Conservation (phyloP, 164 flowering plant species). For the Malania oleifera region DNA sequence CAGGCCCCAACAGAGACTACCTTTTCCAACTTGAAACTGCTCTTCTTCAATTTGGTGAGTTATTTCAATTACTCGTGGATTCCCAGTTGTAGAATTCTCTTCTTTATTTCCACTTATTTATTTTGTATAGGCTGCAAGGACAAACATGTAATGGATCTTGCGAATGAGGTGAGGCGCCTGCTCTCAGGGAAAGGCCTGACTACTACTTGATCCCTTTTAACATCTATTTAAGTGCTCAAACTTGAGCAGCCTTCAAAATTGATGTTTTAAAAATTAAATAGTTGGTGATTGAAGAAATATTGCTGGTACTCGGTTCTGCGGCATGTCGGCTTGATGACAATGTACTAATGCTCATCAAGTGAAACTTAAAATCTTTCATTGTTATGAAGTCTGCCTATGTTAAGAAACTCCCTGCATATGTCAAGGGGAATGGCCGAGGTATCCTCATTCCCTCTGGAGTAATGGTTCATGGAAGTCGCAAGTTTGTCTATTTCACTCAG, state of each 20-base stretch:
- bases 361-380: too few relatives aligned
- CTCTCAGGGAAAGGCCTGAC: constrained; percentile 29
- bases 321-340: too few relatives aligned
- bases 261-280: not conserved
- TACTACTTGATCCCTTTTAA: not conserved
- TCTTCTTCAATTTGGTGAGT: constrained; percentile 57
- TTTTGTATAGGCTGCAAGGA: constrained; percentile 58
- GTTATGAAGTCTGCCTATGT: too few relatives aligned
- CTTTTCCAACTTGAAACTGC: constrained; percentile 80
- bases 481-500: too few relatives aligned
- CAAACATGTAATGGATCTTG: constrained; percentile 73
- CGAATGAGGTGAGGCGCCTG: constrained; percentile 55
- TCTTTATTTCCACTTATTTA: not conserved
- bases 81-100: not conserved
- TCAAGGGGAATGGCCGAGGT: too few relatives aligned
- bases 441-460: too few relatives aligned
- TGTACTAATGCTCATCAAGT: too few relatives aligned
- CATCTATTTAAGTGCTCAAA: not conserved
- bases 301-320: too few relatives aligned
- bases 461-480: too few relatives aligned
- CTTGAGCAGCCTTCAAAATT: not conserved
- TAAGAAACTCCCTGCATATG: too few relatives aligned
- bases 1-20: constrained; percentile 95
- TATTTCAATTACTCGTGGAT: not conserved
- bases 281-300: too few relatives aligned